These are phyloP conservation scores for Populus hybrid DNA, from an alignment of 441 rosid genomes.

Conservation along the genomic window DNA sequence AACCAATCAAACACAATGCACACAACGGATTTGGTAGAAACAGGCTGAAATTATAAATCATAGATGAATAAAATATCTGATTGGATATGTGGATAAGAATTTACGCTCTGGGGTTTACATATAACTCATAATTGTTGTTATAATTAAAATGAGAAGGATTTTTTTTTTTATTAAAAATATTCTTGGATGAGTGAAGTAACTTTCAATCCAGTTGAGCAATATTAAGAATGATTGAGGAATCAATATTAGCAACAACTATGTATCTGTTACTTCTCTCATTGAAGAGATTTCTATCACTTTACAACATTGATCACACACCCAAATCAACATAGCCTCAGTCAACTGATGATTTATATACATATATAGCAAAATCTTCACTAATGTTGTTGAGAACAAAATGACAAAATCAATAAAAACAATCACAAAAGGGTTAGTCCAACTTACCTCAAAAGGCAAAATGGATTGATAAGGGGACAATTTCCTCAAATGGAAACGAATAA, in stretches of 20 bases:
- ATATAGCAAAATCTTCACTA: not conserved
- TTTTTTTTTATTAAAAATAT: not conserved
- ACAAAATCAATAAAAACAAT: not conserved
- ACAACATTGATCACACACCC: not conserved
- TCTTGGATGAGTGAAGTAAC: not conserved
- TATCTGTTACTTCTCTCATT: not conserved
- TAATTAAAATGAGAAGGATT: not conserved
- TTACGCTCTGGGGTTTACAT: not conserved
- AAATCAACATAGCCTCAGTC: not conserved
- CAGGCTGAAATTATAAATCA: not conserved
- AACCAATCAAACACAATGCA: not conserved
- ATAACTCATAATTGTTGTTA: not conserved
- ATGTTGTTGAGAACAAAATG: not conserved
- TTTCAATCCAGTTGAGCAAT: not conserved
- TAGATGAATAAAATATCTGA: too few species aligned
- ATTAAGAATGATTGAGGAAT: not conserved
- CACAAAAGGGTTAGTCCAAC: not conserved
- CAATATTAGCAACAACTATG: not conserved
- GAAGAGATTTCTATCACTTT: not conserved
- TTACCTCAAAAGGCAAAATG: constrained; percentile 86
- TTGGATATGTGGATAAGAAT: too few species aligned
- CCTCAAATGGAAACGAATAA: constrained; percentile 76
- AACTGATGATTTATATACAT: not conserved
- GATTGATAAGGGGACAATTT: constrained; percentile 77
- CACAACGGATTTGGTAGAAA: not conserved